Percentiles rank a stretch among this genome's conserved stretches.
phyloP scores from a whole-genome alignment of 306 rosid genomes.

The Prunus mume region DNA sequence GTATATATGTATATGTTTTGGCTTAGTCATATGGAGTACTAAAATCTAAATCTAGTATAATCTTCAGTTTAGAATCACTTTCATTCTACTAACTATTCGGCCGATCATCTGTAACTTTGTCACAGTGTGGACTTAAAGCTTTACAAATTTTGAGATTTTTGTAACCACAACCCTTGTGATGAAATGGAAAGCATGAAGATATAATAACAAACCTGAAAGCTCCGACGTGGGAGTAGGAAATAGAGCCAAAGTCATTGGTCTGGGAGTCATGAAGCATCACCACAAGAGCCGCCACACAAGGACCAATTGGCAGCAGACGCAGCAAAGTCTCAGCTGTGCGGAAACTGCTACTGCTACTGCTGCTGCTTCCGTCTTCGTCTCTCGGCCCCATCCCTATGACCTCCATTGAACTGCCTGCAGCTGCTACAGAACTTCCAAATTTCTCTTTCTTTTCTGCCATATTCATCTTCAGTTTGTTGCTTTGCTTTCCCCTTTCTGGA shows the following conservation, averaged over 20 bases:
- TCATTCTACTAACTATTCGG: neutral
- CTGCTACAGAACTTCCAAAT: neutral
- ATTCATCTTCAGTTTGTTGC: neutral
- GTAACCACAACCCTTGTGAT: neutral
- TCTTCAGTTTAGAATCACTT: neutral
- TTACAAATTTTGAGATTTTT: no score
- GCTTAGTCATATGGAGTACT: no score
- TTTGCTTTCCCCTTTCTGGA: neutral
- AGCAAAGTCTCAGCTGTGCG: slow-evolving; percentile 68
- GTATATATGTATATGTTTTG: no score
- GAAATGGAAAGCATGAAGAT: neutral
- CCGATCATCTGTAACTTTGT: neutral
- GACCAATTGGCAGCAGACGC: slow-evolving; percentile 71
- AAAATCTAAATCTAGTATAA: neutral
- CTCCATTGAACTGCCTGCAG: slow-evolving; percentile 35
- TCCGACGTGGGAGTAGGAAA: slow-evolving; percentile 65
- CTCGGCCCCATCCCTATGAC: slow-evolving; percentile 12
- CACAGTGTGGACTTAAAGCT: neutral
- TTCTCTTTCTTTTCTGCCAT: slow-evolving; percentile 13
- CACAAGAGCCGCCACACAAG: slow-evolving; percentile 71
- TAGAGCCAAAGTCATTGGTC: slow-evolving; percentile 59
- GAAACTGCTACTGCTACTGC: slow-evolving; percentile 17
- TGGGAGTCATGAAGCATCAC: slow-evolving; percentile 81
- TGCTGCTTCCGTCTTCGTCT: slow-evolving; percentile 20
- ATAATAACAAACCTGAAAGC: slow-evolving; percentile 55